Percentiles rank a stretch among this genome's conserved stretches.
These are phyloP conservation scores for Teratosphaeria nubilosa DNA, from an alignment of 2,329 filamentous ascomycete genomes.

Conservation along the genomic window DNA sequence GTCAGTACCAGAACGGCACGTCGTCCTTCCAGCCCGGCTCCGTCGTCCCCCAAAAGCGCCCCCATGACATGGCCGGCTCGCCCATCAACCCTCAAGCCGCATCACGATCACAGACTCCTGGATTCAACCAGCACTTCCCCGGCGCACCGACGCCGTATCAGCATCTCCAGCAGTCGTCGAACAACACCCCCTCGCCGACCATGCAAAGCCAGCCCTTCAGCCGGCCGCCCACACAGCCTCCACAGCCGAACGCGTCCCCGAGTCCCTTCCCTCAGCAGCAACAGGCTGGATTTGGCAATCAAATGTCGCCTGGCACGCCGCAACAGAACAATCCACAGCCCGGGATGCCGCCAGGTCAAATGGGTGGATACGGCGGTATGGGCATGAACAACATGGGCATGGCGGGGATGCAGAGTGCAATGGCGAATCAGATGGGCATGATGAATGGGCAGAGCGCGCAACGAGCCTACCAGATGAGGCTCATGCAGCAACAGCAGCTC, in stretches of 20 bases:
- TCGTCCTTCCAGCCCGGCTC: slow-evolving; percentile 68
- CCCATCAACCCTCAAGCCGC: slow-evolving; percentile 62
- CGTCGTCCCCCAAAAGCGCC: slow-evolving; percentile 82
- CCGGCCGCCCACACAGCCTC: slow-evolving; percentile 38
- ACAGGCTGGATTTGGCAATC: slow-evolving; percentile 31
- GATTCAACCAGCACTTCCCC: slow-evolving; percentile 43
- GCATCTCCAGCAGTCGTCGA: slow-evolving; percentile 65
- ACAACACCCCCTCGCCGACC: slow-evolving; percentile 85
- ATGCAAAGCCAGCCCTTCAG: slow-evolving; percentile 68
- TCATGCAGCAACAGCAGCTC: slow-evolving; percentile 65
- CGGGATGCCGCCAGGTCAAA: slow-evolving; percentile 16
- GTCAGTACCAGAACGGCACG: slow-evolving; percentile 53
- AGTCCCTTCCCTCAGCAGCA: slow-evolving; percentile 55
- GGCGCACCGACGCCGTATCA: slow-evolving; percentile 62
- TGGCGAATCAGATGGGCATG: slow-evolving; percentile 31
- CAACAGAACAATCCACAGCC: neutral
- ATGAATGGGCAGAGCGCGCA: slow-evolving; percentile 50
- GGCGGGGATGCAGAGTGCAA: slow-evolving; percentile 24
- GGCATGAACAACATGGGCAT: slow-evolving; percentile 24
- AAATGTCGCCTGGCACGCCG: slow-evolving; percentile 22
- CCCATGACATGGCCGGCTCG: slow-evolving; percentile 76
- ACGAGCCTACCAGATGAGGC: slow-evolving; percentile 74
- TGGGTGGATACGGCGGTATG: slow-evolving; percentile 11
- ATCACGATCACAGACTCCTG: slow-evolving; percentile 83
- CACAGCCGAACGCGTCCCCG: slow-evolving; percentile 74